These are phyloP conservation scores for Isatis tinctoria DNA, from an alignment of 345 rosid species.

Conservation along the genomic window DNA sequence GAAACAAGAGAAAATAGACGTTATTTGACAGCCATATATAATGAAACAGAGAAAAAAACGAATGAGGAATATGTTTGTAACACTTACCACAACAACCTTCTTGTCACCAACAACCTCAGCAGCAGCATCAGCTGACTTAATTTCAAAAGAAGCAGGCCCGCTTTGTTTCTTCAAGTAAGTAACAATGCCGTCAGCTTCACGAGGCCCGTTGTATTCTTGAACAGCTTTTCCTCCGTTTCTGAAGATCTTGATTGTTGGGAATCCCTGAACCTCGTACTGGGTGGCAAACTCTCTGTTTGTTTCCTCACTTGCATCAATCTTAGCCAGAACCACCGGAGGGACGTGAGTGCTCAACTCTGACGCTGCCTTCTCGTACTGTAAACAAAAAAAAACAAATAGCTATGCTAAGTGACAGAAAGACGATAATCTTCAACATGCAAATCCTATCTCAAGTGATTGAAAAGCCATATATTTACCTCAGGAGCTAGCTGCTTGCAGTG, in stretches of 20 bases:
- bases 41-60: not conserved
- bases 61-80: not conserved
- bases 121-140: constrained; percentile 70
- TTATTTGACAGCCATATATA: not conserved
- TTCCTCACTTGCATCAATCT: constrained; percentile 88
- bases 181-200: constrained; percentile 88
- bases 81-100: constrained; percentile 69
- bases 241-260: constrained; percentile 81
- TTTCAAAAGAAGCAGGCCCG: constrained; percentile 87
- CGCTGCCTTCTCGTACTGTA: constrained; percentile 94
- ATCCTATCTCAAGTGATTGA: not conserved
- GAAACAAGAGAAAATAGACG: constrained; percentile 14
- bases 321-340: constrained; percentile 70
- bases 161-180: constrained; percentile 80
- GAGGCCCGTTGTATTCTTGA: constrained; percentile 94
- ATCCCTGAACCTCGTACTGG: constrained; percentile 61
- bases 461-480: constrained; percentile 46
- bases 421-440: not conserved
- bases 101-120: constrained; percentile 52
- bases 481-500: constrained; percentile 98
- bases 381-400: not conserved
- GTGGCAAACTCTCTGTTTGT: constrained; percentile 60
- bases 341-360: constrained; percentile 61
- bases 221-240: constrained; percentile 73
- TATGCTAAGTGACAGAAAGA: not conserved